These are phyloP conservation scores for Globisporangium perplexum DNA, from an alignment of 352 stramenopile species.

Conservation along the genomic window DNA sequence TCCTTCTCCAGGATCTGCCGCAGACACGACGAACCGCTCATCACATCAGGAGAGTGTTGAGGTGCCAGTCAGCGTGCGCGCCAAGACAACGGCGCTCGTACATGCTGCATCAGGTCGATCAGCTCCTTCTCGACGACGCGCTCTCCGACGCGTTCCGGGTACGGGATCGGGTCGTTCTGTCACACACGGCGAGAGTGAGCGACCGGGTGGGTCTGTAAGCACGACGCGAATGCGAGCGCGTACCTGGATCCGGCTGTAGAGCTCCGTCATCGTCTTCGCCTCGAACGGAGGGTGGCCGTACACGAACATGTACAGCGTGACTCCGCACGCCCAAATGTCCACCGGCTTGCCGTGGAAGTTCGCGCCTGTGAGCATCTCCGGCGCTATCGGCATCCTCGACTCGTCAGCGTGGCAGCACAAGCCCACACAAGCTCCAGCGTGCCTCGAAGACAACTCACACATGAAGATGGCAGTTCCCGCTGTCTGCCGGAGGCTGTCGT, in stretches of 20 bases:
- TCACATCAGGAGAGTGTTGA: not conserved
- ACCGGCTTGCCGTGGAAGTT: slow-evolving; percentile 72
- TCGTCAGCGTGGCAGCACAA: not conserved
- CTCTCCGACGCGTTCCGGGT: slow-evolving; percentile 34
- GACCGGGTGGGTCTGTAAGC: not conserved
- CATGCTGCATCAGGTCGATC: slow-evolving; percentile 60
- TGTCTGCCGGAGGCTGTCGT: slow-evolving; percentile 68
- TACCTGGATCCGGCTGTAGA: slow-evolving; percentile 91
- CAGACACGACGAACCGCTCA: not conserved
- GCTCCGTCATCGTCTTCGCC: slow-evolving; percentile 80
- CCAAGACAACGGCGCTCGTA: slow-evolving; percentile 15
- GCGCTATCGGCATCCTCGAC: slow-evolving; percentile 19
- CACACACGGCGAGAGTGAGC: not conserved
- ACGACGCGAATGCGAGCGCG: slow-evolving; percentile 1
- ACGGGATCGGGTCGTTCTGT: slow-evolving; percentile 63
- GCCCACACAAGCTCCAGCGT: not conserved
- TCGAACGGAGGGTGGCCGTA: slow-evolving; percentile 93
- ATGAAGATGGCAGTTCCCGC: slow-evolving; percentile 76
- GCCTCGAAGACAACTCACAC: slow-evolving; percentile 15
- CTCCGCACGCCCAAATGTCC: slow-evolving; percentile 94
- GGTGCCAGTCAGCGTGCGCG: too few relatives aligned
- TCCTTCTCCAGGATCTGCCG: slow-evolving; percentile 75
- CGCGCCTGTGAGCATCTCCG: slow-evolving; percentile 76
- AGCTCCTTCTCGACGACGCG: slow-evolving; percentile 46
- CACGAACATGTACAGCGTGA: slow-evolving; percentile 97